Percentiles rank a stretch among this genome's conserved stretches.
These are phyloP conservation scores for Scheffersomyces cryptocercus DNA, from an alignment of 1,139 yeast genomes.

Conservation along the genomic window DNA sequence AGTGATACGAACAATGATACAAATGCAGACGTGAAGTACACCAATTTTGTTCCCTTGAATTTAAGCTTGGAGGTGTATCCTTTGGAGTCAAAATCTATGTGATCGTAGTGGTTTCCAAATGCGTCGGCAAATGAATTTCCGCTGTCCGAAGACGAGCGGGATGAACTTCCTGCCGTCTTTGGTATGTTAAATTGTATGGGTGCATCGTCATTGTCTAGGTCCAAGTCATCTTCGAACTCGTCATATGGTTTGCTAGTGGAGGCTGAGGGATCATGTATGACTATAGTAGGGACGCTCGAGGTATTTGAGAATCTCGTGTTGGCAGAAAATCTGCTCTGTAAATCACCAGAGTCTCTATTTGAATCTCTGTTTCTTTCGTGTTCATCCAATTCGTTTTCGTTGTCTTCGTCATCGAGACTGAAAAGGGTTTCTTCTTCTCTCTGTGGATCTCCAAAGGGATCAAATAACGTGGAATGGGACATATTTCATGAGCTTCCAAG, in stretches of 20 bases:
- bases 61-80: slow-evolving; percentile 31
- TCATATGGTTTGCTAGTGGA: not conserved
- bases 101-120: slow-evolving; percentile 38
- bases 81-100: slow-evolving; percentile 40
- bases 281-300: not conserved
- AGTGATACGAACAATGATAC: slow-evolving; percentile 82
- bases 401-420: not conserved
- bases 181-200: not conserved
- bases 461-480: too few relatives aligned
- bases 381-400: not conserved
- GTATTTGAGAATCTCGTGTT: not conserved
- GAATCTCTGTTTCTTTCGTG: too few relatives aligned
- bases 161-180: not conserved
- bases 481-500: too few relatives aligned
- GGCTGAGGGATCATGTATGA: not conserved
- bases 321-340: not conserved
- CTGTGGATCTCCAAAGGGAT: too few relatives aligned
- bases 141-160: not conserved
- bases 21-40: slow-evolving; percentile 78
- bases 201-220: not conserved
- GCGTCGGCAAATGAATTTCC: slow-evolving; percentile 20
- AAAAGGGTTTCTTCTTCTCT: not conserved
- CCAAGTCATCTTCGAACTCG: not conserved
- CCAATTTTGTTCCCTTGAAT: slow-evolving; percentile 46
- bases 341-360: not conserved